Evolutionary conservation across 139 green algal genomes (phyloP).

Genomic region (Chlamydomonas sp.): DNA sequence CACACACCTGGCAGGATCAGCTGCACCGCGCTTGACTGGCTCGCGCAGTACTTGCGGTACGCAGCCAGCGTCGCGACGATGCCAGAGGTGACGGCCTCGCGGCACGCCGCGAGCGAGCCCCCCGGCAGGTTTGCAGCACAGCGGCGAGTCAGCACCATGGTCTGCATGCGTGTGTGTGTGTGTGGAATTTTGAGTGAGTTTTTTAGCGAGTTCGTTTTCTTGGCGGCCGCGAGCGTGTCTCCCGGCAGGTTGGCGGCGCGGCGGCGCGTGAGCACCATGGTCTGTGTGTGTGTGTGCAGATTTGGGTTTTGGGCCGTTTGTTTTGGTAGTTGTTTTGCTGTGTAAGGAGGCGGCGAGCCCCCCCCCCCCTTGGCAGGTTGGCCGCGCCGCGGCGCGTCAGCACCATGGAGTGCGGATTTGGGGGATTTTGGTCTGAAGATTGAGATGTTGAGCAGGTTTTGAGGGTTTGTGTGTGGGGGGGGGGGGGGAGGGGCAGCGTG

Average conservation of each 20-base stretch:
- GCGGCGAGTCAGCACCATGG: slow-evolving; percentile 25
- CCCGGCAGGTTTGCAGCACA: slow-evolving; percentile 32
- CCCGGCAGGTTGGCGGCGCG: slow-evolving; percentile 32
- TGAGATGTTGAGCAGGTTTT: too few species aligned
- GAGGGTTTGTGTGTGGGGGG: too few species aligned
- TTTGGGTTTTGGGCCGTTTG: too few species aligned
- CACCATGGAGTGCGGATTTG: slow-evolving; percentile 18
- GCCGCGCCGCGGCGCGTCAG: slow-evolving; percentile 31
- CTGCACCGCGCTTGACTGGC: slow-evolving; percentile 45
- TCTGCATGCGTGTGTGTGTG: too few species aligned
- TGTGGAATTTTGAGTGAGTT: too few species aligned
- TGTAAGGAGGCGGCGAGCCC: slow-evolving; percentile 38
- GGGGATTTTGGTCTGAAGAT: too few species aligned
- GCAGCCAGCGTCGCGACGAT: slow-evolving; percentile 32
- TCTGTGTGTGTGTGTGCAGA: too few species aligned
- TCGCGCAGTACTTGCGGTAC: slow-evolving; percentile 67
- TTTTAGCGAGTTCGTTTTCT: too few species aligned
- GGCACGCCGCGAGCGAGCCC: slow-evolving; percentile 32
- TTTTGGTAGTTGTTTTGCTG: too few species aligned
- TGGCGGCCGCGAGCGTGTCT: slow-evolving; percentile 31
- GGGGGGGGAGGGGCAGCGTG: not conserved
- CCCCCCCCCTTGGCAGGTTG: slow-evolving; percentile 26
- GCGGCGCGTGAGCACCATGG: slow-evolving; percentile 25
- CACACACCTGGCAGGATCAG: slow-evolving; percentile 56
- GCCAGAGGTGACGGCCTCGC: slow-evolving; percentile 50